phyloP scores from a whole-genome alignment of 164 flowering plant species.

The Tinospora cordifolia region DNA sequence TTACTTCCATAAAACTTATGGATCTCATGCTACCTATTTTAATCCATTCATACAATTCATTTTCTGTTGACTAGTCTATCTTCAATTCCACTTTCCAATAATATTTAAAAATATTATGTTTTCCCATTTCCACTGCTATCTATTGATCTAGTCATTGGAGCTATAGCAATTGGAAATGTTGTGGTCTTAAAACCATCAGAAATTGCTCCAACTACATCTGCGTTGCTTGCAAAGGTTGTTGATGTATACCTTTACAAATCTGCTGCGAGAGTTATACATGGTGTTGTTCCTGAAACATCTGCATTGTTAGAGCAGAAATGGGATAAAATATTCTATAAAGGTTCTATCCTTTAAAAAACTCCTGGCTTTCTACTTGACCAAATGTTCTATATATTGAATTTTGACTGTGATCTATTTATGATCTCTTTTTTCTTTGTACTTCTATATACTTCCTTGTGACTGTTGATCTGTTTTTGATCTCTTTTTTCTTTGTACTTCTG shows the following conservation, averaged over 20 bases:
- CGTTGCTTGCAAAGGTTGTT: conserved; percentile 47
- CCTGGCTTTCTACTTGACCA: background rate
- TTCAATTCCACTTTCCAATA: background rate
- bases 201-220: conserved; percentile 69
- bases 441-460: too few species aligned
- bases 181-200: conserved; percentile 91
- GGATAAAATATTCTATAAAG: conserved; percentile 94
- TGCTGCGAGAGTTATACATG: conserved; percentile 73
- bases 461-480: too few species aligned
- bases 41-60: too few species aligned
- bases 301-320: conserved; percentile 77
- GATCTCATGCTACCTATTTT: too few species aligned
- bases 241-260: conserved; percentile 56
- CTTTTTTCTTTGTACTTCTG: too few species aligned
- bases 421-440: background rate
- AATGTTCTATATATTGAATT: background rate
- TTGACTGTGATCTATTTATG: background rate
- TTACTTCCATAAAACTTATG: too few species aligned
- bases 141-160: conserved; percentile 83
- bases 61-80: background rate
- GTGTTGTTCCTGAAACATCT: conserved; percentile 63
- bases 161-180: conserved; percentile 83
- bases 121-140: conserved; percentile 50
- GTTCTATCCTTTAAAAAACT: conserved; percentile 21
- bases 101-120: background rate